Evolutionary conservation across 31 red algal genomes (phyloP), one percentile per base, ranked within the genome.

Genomic region (Odonthalia washingtoniensis): DNA sequence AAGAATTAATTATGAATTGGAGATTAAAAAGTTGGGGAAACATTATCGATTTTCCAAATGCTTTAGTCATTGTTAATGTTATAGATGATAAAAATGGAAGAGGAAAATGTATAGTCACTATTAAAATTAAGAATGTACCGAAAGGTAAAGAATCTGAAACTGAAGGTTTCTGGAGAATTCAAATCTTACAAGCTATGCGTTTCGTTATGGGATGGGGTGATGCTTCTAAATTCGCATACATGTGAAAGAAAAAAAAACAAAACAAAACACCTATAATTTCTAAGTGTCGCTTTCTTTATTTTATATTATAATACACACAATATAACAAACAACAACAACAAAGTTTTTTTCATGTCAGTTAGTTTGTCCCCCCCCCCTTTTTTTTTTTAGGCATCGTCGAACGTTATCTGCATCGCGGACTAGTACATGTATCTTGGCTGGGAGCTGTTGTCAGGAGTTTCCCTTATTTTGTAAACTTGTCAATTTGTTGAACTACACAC

Each of bases 161-260:
- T 37, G 92, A 94, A 74, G 92, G 86, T 30, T 94, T 89, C 35
- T 94, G 92, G 92, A 60, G 92, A 14, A 80, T 89, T 57, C 86
- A 94, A 75, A 65, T 94, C 6, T 85, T 94, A 43, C 92, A 89
- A 46, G 86, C 86, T 0, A 82, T 89, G 75, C 89, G 89, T 42
- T 68, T 94, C 2, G 80, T 94, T 38, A 89, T 94, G 86, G 92
- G 92, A 49, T 94, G 86, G 86, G 92, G 92, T 26, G 81, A 70
- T 61, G 92, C 92, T 34, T 38, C 81, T 2, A 43, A 85, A 37
- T 85, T 91, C 79, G 46, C 83, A 62, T 91, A 90, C 66, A 44
- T 62, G n/a, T 39, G 31, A 3, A 28, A 40, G n/a, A 4, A 28
- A 12, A 14, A 24, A 14, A 24, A 61, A 61, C 24, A 24, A 24